Base-by-base conservation (phyloP, 2,329 filamentous ascomycete species). In the Gaeumannomyces tritici region DNA sequence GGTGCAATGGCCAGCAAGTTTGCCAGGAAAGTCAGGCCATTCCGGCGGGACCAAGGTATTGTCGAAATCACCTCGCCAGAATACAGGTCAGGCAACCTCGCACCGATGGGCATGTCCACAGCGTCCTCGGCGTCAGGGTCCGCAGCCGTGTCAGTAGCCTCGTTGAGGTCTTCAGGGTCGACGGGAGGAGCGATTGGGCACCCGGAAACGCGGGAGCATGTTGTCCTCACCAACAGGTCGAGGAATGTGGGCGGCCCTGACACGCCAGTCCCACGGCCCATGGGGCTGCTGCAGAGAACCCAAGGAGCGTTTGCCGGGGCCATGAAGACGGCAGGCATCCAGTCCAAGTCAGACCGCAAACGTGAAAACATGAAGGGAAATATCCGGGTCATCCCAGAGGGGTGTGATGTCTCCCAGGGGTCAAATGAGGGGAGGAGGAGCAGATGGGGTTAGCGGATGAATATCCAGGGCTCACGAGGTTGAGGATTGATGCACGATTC, bases 191-290 rank as follows among this genome's bases (percentile, higher is more conserved):
- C 42, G 42, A 9, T n/a, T 7, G 42, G 42, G 8, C 21, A 51
- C 26, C 24, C 28, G 12, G 13, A 18, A 1, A 18, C 11, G 15
- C 58, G 42, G 4, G 59, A 63, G 6, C 47, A 54, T 24, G 35
- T 56, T 11, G 8, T 64, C 15, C 18, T 63, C 2, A 42, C 13
- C 55, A 64, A 63, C 33, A 15, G 59, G 26, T 2, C 51, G 55
- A 55, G 61, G 21, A 35, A 31, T 18, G 42, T 33, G 5, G 54
- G 57, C 18, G 59, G 61, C 3, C 61, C 63, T 12, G 59, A 59
- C 56, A 63, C 61, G 56, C 63, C 63, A 21, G 7, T 63, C 42
- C 63, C 63, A 3, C 47, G 15, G 42, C 8, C 42, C 11, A n/a
- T 51, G 13, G 60, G 51, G 11, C 24, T 61, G 60, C 18, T 61